These are phyloP conservation scores for Nakaseomyces nivariensis DNA, from an alignment of 1,139 yeast species.

Conservation along the genomic window DNA sequence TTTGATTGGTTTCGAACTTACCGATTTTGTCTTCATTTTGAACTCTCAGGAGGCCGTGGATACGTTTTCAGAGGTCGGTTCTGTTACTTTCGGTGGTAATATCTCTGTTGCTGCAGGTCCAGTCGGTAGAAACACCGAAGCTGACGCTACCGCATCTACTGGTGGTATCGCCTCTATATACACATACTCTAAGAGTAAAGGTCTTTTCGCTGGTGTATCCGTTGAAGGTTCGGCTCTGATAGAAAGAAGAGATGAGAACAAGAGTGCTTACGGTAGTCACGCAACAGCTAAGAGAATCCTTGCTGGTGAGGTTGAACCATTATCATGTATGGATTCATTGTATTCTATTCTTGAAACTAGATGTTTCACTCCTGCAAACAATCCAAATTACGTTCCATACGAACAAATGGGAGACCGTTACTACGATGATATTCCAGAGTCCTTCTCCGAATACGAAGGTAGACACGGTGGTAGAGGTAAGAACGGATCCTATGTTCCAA, in stretches of 20 bases:
- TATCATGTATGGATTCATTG: constrained; percentile 46
- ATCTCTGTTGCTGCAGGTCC: constrained; percentile 97
- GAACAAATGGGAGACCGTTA: constrained; percentile 20
- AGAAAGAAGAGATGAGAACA: constrained; percentile 92
- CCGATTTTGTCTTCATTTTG: constrained; percentile 90
- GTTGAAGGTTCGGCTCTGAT: constrained; percentile 90
- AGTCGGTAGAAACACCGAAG: constrained; percentile 92
- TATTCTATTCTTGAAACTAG: constrained; percentile 53
- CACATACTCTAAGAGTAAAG: constrained; percentile 90
- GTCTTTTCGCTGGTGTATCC: constrained; percentile 93
- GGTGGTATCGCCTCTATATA: constrained; percentile 83
- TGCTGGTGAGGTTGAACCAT: constrained; percentile 76
- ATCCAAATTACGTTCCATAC: constrained; percentile 46
- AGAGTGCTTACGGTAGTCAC: constrained; percentile 80
- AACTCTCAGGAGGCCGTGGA: constrained; percentile 84
- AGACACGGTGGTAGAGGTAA: background rate
- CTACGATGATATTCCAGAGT: constrained; percentile 29
- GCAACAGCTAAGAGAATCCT: constrained; percentile 79
- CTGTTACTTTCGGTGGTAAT: constrained; percentile 90
- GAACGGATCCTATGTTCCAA: background rate
- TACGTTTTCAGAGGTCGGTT: constrained; percentile 87
- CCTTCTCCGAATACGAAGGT: constrained; percentile 12
- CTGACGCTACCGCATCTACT: constrained; percentile 87
- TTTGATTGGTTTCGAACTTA: constrained; percentile 89
- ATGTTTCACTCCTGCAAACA: constrained; percentile 3